phyloP scores from a whole-genome alignment of 805 yeast genomes.

The Saturnispora sanitii region DNA sequence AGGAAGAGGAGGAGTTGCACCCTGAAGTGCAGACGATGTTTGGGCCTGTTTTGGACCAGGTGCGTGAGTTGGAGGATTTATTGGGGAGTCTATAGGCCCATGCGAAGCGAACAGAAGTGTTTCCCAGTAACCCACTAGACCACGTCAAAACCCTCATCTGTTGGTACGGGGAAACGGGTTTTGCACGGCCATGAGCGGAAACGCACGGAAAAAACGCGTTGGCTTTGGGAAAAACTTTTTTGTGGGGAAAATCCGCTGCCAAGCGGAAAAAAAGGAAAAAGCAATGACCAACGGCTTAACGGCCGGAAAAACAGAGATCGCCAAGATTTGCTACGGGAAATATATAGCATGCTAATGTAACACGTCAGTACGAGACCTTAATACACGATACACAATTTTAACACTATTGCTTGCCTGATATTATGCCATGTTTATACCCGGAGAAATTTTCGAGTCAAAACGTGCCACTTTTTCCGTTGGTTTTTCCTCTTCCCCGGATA shows the following conservation, averaged over 20 bases:
- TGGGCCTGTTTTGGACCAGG: background rate
- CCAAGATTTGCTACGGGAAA: background rate
- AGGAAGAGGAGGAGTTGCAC: background rate
- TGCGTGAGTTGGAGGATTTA: background rate
- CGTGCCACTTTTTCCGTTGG: background rate
- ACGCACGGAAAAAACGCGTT: background rate
- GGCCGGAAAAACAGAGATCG: background rate
- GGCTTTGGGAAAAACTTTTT: background rate
- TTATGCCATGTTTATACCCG: too few relatives aligned
- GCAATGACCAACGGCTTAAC: background rate
- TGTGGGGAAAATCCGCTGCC: background rate
- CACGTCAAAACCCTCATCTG: background rate
- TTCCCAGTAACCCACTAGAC: too few relatives aligned
- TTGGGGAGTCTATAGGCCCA: background rate
- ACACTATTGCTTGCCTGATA: too few relatives aligned
- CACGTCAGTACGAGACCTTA: too few relatives aligned
- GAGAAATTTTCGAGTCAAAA: background rate
- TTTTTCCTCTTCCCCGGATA: background rate
- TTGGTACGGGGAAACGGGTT: slow-evolving; percentile 1
- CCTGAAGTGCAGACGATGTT: background rate
- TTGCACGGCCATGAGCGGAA: background rate
- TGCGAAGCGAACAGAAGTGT: too few relatives aligned
- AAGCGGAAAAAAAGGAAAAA: background rate
- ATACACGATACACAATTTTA: too few relatives aligned
- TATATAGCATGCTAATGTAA: background rate